A percentile compares a stretch with the other conserved stretches of the same genome.
Conservation (phyloP, 352 stramenopile species). For the Thraustotheca clavata region DNA sequence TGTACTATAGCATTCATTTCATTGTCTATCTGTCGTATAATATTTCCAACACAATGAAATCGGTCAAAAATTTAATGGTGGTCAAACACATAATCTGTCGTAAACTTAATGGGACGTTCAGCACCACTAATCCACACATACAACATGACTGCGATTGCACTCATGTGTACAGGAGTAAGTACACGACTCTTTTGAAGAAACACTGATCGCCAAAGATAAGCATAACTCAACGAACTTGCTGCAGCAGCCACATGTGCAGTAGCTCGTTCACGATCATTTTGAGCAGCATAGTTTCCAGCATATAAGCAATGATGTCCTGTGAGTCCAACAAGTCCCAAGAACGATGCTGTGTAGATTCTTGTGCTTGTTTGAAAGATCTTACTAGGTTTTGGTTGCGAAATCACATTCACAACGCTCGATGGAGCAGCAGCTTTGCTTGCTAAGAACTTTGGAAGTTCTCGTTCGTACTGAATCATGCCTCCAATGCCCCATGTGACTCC, state of each 20-base stretch:
- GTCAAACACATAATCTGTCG: not conserved
- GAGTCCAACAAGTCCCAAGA: conserved; percentile 1
- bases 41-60: too few species aligned
- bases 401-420: not conserved
- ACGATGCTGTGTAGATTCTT: conserved; percentile 10
- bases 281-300: not conserved
- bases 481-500: conserved; percentile 15
- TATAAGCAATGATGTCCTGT: conserved; percentile 14
- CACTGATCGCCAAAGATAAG: conserved; percentile 10
- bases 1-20: too few species aligned
- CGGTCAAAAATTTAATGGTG: not conserved
- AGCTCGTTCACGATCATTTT: not conserved
- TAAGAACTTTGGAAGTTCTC: conserved; percentile 7
- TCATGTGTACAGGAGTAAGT: conserved; percentile 4
- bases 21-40: too few species aligned
- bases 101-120: conserved; percentile 8
- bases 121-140: conserved; percentile 5
- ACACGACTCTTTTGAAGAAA: conserved; percentile 12
- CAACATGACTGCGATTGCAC: conserved; percentile 2
- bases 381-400: not conserved
- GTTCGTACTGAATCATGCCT: conserved; percentile 16
- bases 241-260: conserved; percentile 8
- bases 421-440: not conserved
- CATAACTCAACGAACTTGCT: not conserved
- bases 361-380: conserved; percentile 9